Percentiles rank a stretch among this genome's conserved stretches.
Evolutionary conservation across 2,329 filamentous ascomycete species (phyloP).

Genomic region (Cytospora leucostoma): DNA sequence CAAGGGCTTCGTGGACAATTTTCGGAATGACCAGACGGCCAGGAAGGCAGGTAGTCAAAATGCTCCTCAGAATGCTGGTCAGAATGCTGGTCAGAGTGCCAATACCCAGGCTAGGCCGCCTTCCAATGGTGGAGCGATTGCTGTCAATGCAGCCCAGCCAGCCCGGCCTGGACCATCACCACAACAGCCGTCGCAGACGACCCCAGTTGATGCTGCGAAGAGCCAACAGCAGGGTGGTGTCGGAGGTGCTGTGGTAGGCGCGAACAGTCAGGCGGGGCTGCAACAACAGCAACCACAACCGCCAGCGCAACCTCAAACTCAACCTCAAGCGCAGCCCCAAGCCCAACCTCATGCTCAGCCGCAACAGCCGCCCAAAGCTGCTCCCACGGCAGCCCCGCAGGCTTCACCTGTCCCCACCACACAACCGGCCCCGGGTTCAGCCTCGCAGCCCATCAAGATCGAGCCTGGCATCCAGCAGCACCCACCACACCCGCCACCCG

Average conservation of each 20-base stretch:
- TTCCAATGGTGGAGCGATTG: slow-evolving; percentile 28
- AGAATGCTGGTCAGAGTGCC: slow-evolving; percentile 29
- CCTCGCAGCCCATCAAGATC: slow-evolving; percentile 39
- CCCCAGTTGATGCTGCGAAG: slow-evolving; percentile 47
- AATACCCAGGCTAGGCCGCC: slow-evolving; percentile 31
- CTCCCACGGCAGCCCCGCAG: slow-evolving; percentile 21
- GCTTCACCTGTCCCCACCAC: slow-evolving; percentile 32
- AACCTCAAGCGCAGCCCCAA: neutral
- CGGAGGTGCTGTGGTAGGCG: slow-evolving; percentile 32
- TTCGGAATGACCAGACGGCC: slow-evolving; percentile 48
- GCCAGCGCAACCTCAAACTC: neutral
- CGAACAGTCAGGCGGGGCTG: slow-evolving; percentile 28
- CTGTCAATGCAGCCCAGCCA: slow-evolving; percentile 24
- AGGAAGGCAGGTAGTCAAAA: slow-evolving; percentile 32
- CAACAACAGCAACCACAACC: slow-evolving; percentile 27
- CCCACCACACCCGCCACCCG: slow-evolving; percentile 29
- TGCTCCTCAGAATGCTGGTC: slow-evolving; percentile 27
- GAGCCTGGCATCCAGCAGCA: slow-evolving; percentile 38
- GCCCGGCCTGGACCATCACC: slow-evolving; percentile 23
- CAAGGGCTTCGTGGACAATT: slow-evolving; percentile 49
- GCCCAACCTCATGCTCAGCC: neutral
- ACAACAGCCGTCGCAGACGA: slow-evolving; percentile 30
- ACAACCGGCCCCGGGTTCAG: slow-evolving; percentile 28
- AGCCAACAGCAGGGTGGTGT: slow-evolving; percentile 44
- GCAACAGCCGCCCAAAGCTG: slow-evolving; percentile 30